Evolutionary conservation across 176 grass and related monocot species (phyloP).

Genomic region (Coix lacrymajobi): DNA sequence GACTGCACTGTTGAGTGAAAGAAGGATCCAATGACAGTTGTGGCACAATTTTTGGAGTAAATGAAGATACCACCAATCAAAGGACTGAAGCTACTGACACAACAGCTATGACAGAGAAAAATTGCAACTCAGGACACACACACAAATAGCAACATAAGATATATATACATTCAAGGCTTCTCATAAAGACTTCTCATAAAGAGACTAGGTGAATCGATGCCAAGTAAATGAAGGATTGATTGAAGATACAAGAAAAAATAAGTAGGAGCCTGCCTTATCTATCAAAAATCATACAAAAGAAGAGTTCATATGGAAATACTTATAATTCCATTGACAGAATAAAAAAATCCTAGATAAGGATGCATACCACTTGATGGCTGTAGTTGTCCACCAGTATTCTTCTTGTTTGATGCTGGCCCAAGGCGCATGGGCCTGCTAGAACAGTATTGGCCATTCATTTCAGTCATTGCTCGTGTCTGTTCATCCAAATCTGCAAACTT

Average conservation of each 20-base stretch:
- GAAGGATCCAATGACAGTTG: background rate
- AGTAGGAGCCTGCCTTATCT: background rate
- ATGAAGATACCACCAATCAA: background rate
- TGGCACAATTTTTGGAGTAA: background rate
- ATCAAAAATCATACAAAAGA: background rate
- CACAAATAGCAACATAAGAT: background rate
- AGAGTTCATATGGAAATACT: background rate
- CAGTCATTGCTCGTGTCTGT: conserved; percentile 66
- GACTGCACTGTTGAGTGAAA: background rate
- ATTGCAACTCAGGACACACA: background rate
- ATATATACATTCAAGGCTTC: background rate
- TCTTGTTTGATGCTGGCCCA: conserved; percentile 67
- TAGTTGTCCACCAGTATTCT: conserved; percentile 21
- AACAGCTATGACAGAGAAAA: background rate
- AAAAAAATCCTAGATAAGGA: background rate
- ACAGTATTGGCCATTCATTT: conserved; percentile 79
- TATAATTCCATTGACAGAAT: background rate
- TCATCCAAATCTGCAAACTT: conserved; percentile 63
- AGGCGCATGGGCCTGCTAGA: conserved; percentile 67
- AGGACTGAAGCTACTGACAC: background rate
- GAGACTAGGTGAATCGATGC: background rate
- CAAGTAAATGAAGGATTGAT: background rate
- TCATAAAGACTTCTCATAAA: background rate
- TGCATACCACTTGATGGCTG: conserved; percentile 41
- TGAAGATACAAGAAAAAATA: background rate